Base-by-base conservation (phyloP, 2,329 filamentous ascomycete genomes). In the Microcyclosporella mali region DNA sequence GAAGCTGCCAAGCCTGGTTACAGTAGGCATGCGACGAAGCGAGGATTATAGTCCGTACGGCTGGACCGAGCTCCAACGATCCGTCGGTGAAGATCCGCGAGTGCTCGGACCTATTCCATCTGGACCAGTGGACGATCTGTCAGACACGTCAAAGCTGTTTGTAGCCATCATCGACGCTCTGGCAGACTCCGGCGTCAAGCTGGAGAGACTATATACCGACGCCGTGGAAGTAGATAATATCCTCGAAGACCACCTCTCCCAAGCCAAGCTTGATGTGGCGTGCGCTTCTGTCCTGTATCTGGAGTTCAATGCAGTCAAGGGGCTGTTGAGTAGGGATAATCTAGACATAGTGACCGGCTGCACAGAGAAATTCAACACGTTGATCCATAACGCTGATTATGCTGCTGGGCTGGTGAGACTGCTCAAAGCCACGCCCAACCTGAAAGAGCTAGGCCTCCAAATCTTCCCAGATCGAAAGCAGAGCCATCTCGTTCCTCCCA, bases 131-230 rank as follows among this genome's bases (percentile, higher is more conserved):
- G 37, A 46, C 29, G 18, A 18, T 10, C 34, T 60, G 3, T 58
- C 57, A 4, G 53, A 35, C 1, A 46, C 57, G 2, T 58, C 58
- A 8, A 31, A 47, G 11, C 48, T 61, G 0, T 60, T 60, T 44
- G 37, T 53, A 14, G 55, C 54, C 11, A 48, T 60, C 17, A 42
- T 59, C 1, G 37, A 46, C 11, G 52, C 56, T 12, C 32, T 53
- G 6, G 51, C 56, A 2, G 37, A 39, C 1, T 40, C 49, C 2
- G 35, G 41, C 8, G 32, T 46, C 4, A 25, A 29, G 18, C 35
- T 62, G 9, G 35, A 54, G n/a, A 46, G 59, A n/a, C 46, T 62
- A 4, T 62, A 62, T 36, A 62, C 58, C 8, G 58, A 62, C 39
- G 58, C 55, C 1, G 52, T 62, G 16, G 55, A 62, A 36, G 44